Percentiles rank a stretch among this genome's conserved stretches.
Conservation (phyloP, 768 basidiomycete genomes). For the Calocybe indica region DNA sequence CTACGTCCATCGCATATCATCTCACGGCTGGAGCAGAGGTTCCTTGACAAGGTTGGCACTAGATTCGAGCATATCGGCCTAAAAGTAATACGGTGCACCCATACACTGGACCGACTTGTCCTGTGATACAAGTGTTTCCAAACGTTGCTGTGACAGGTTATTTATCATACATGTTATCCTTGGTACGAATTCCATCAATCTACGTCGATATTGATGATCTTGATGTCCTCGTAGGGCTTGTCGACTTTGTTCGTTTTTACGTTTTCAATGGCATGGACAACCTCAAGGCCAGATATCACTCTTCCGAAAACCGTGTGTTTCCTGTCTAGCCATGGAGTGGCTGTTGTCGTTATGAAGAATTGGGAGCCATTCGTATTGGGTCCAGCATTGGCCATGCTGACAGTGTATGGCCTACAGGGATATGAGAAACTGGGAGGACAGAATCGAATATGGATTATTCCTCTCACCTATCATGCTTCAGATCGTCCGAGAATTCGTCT, state of each 20-base stretch:
- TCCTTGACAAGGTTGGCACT: constrained; percentile 21
- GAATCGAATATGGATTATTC: constrained; percentile 1
- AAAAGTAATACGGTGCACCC: constrained; percentile 23
- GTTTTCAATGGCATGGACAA: constrained; percentile 89
- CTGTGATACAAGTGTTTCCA: constrained; percentile 20
- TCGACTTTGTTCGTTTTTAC: constrained; percentile 80
- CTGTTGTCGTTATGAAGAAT: constrained; percentile 96
- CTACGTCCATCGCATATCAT: constrained; percentile 20
- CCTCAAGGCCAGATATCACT: constrained; percentile 80
- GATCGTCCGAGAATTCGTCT: constrained; percentile 86
- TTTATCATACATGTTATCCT: constrained; percentile 3
- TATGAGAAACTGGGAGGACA: not conserved
- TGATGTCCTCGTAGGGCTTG: constrained; percentile 92
- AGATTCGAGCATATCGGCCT: constrained; percentile 4
- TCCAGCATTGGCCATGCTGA: constrained; percentile 95
- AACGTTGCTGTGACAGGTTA: constrained; percentile 1
- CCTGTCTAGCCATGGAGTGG: constrained; percentile 90
- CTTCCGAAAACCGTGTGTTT: constrained; percentile 93
- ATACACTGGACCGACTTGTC: constrained; percentile 41
- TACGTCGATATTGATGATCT: constrained; percentile 75
- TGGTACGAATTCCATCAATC: constrained; percentile 32
- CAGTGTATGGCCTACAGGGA: constrained; percentile 73
- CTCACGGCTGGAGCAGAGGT: constrained; percentile 25
- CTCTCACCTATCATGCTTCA: constrained; percentile 83
- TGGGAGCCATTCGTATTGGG: constrained; percentile 91